Evolutionary conservation across 2,329 filamentous ascomycete species (phyloP).

Genomic region (Metarhizium robertsii): DNA sequence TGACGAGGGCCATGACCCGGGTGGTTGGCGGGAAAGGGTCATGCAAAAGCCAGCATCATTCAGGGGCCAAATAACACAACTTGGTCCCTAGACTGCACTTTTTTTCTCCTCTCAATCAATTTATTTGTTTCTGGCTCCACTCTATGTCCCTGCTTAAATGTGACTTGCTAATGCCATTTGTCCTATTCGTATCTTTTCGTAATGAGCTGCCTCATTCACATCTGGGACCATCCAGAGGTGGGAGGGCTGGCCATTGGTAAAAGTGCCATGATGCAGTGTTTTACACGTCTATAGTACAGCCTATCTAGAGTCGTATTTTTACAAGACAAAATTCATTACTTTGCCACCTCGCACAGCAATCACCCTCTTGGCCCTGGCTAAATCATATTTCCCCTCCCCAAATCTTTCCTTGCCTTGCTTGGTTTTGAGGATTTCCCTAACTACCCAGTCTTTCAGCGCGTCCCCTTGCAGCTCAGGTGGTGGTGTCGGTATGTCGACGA

Average conservation of each 20-base stretch:
- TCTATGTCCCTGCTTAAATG: not conserved
- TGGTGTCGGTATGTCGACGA: constrained; percentile 51
- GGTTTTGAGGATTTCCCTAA: constrained; percentile 50
- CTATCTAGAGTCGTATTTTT: constrained; percentile 7
- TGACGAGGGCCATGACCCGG: not conserved
- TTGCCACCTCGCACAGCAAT: constrained; percentile 59
- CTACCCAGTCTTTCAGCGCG: constrained; percentile 49
- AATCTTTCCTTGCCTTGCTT: constrained; percentile 51
- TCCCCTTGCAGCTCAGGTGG: constrained; percentile 30
- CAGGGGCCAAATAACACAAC: too few species aligned
- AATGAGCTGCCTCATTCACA: too few species aligned
- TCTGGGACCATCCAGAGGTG: too few species aligned
- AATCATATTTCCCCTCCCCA: constrained; percentile 32
- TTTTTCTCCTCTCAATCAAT: not conserved
- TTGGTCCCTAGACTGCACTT: too few species aligned
- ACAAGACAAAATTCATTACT: constrained; percentile 65
- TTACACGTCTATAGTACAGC: constrained; percentile 3
- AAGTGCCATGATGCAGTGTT: not conserved
- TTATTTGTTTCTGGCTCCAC: not conserved
- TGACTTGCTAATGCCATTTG: too few species aligned
- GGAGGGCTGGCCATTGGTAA: not conserved
- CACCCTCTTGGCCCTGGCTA: constrained; percentile 48
- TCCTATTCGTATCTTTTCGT: too few species aligned
- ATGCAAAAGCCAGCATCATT: not conserved
- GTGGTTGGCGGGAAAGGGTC: not conserved